phyloP scores from a whole-genome alignment of 108 stramenopile genomes.

The Pseudonitzschia multistriata region DNA sequence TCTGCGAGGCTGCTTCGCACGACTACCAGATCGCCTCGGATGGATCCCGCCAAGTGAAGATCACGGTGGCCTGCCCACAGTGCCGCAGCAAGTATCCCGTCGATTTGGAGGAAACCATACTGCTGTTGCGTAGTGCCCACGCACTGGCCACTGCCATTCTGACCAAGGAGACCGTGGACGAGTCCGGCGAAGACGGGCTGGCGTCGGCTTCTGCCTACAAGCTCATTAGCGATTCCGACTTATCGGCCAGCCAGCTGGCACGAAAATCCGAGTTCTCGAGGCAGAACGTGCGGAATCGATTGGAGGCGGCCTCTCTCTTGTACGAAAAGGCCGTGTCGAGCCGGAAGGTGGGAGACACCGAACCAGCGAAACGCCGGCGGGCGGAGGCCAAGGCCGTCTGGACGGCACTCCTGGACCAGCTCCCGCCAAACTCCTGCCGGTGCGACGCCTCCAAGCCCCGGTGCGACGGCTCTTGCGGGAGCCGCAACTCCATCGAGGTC shows the following conservation, averaged over 20 bases:
- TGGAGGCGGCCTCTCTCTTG: slow-evolving; percentile 27
- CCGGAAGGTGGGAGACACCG: background rate
- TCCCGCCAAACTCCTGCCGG: background rate
- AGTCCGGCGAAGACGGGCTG: background rate
- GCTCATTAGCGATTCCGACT: slow-evolving; percentile 45
- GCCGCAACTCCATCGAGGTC: slow-evolving; percentile 8
- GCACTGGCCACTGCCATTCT: slow-evolving; percentile 18
- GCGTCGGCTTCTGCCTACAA: background rate
- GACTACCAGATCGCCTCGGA: slow-evolving; percentile 80
- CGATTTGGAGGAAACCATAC: slow-evolving; percentile 31
- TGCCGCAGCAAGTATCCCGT: slow-evolving; percentile 60
- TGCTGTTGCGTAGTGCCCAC: slow-evolving; percentile 52
- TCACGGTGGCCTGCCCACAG: slow-evolving; percentile 70
- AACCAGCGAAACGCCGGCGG: background rate
- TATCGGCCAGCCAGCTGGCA: slow-evolving; percentile 51
- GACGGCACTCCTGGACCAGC: slow-evolving; percentile 1
- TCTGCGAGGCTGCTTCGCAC: slow-evolving; percentile 54
- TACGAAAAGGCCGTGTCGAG: slow-evolving; percentile 24
- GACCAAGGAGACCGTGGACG: background rate
- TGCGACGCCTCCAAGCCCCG: slow-evolving; percentile 11
- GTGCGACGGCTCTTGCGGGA: slow-evolving; percentile 2
- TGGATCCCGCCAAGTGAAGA: slow-evolving; percentile 78
- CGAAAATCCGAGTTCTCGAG: slow-evolving; percentile 40
- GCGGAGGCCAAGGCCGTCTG: background rate
- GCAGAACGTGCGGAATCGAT: background rate